Evolutionary conservation across 2,329 filamentous ascomycete species (phyloP).

Genomic region (Penicillium expansum): DNA sequence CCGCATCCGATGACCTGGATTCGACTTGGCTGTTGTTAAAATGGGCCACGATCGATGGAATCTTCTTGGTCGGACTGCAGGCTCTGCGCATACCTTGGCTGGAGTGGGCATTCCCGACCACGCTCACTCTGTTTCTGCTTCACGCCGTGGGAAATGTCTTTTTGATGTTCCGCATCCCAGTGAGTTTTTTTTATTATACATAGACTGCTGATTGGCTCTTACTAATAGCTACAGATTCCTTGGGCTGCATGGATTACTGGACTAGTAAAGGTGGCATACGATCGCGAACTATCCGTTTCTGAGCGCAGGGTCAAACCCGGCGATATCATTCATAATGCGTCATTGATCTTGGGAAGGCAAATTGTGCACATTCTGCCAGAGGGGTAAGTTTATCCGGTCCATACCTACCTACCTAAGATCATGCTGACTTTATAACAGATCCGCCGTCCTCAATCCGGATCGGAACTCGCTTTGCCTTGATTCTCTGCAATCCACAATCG

Average conservation of each 20-base stretch:
- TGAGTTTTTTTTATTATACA: slow-evolving; percentile 47
- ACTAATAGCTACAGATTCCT: slow-evolving; percentile 57
- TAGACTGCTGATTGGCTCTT: background rate
- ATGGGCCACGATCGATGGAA: slow-evolving; percentile 83
- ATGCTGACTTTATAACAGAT: slow-evolving; percentile 50
- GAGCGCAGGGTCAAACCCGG: slow-evolving; percentile 87
- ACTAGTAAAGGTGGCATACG: slow-evolving; percentile 78
- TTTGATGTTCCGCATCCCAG: slow-evolving; percentile 87
- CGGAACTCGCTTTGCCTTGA: slow-evolving; percentile 78
- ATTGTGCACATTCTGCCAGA: slow-evolving; percentile 97
- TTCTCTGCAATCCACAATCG: slow-evolving; percentile 57
- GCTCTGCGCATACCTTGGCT: slow-evolving; percentile 92
- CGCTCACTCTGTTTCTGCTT: slow-evolving; percentile 66
- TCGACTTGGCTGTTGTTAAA: slow-evolving; percentile 92
- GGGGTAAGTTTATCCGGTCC: slow-evolving; percentile 54
- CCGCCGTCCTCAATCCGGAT: slow-evolving; percentile 82
- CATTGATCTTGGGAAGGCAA: slow-evolving; percentile 91
- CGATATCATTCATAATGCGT: slow-evolving; percentile 84
- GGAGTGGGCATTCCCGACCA: slow-evolving; percentile 76
- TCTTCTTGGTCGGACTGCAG: slow-evolving; percentile 84
- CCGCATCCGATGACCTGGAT: slow-evolving; percentile 74
- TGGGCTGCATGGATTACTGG: slow-evolving; percentile 70
- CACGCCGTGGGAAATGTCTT: slow-evolving; percentile 76
- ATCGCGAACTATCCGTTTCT: slow-evolving; percentile 89
- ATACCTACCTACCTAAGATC: background rate